Evolutionary conservation across 163 green algal genomes (phyloP), one percentile per base, ranked within the genome.

Genomic region (Coccomyxa subellipsoidea): DNA sequence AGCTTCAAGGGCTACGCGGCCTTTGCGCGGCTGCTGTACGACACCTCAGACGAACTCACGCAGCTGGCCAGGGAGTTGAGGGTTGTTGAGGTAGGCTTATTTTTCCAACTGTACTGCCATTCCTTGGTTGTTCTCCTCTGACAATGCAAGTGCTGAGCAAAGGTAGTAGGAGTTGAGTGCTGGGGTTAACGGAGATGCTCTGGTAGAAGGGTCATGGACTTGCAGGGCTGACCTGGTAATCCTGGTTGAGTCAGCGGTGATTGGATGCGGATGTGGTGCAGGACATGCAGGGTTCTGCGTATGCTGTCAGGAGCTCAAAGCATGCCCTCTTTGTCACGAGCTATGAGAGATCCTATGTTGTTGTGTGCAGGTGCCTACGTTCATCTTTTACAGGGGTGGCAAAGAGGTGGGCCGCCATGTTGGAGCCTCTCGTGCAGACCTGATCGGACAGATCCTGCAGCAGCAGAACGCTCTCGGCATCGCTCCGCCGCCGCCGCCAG

Each of bases 361-460:
- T 10, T 36, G 18, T 73, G 66, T 73, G 66, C 88, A 96, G 89
- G 94, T 97, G 82, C 94, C 94, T 34, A 96, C 93, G 18, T 98
- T 98, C 83, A 69, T 98, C 0, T 98, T 97, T 79, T 96, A 93
- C 84, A 88, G 92, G 75, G 78, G 38, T 25, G 92, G 93, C 54
- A 88, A 92, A 81, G 81, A 89, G 76, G 88, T 93, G 34, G 92
- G 90, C 7, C 87, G 92, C 5, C 94, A 96, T 82, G 93, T 97
- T 36, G 93, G 93, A 3, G 80, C 73, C 80, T 90, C 84, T 71
- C 87, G 93, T 35, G 94, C 87, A 25, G 94, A 97, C 87, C 84
- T 97, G 15, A 97, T 97, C 27, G 94, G 94, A 25, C 88, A 96
- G 81, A 97, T 97, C 80, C 84, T 97, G 77, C 77, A 90, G 85